Evolutionary conservation across 805 yeast species (phyloP), one percentile per base, ranked within the genome.

Genomic region (Candida montana): DNA sequence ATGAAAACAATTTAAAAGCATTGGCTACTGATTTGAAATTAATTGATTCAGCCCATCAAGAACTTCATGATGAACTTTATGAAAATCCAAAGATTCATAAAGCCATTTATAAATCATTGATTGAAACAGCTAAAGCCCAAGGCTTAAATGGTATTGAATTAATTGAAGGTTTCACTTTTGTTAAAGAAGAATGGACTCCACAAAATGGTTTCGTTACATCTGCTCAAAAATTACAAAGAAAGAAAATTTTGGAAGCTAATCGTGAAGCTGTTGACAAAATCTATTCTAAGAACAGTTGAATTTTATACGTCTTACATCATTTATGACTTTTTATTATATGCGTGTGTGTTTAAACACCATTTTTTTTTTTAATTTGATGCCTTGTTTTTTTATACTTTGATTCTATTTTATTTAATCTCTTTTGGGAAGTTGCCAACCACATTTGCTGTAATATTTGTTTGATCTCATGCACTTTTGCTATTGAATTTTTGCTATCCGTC

Each of bases 121-220:
- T 84, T 41, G 73, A 74, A 20, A 86, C 96, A 8, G 99, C 89
- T 53, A 81, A 77, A 64, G 53, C 75, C 16, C 90, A 82, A 61
- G 96, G 95, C 9, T 75, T 93, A 51, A 70, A 65, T 37, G 95
- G 96, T 45, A 90, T 88, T 52, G 98, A 93, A 67, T 70, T 91
- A 50, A 60, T 93, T 43, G 78, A 77, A 50, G 95, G 90, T 52
- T 72, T 83, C 47, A 88, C 83, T 12, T 63, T 93, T 46, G 73
- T 80, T 44, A 90, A 86, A 50, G 91, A 80, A 39, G 99, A 93
- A 69, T 93, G 99, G 98, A 93, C 98, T 31, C 98, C 99, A 33
- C 93, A 88, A 65, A 86, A 79, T 59, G 98, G 96, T 1, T 87
- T 69, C 51, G 95, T 91, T 43, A 89, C 98, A 13, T 81, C 95